Evolutionary conservation across 805 yeast species (phyloP).

Genomic region (Dipodascus geniculatus): DNA sequence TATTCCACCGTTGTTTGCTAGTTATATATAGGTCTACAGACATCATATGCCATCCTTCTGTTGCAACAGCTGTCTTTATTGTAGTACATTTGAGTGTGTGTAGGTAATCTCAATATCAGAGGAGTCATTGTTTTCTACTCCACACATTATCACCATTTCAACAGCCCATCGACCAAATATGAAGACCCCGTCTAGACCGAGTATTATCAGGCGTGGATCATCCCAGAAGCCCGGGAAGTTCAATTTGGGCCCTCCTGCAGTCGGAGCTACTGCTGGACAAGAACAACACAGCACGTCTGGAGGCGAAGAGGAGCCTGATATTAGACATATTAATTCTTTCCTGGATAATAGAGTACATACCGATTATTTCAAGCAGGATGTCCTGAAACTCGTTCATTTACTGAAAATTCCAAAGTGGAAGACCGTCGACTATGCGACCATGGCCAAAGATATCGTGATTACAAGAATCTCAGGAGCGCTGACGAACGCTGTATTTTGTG

Average conservation of each 20-base stretch:
- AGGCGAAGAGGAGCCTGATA: slow-evolving; percentile 23
- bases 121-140: too few relatives aligned
- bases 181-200: background rate
- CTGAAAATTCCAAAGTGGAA: slow-evolving; percentile 76
- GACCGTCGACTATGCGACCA: slow-evolving; percentile 31
- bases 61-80: too few relatives aligned
- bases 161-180: too few relatives aligned
- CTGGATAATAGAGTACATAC: slow-evolving; percentile 69
- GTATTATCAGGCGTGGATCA: background rate
- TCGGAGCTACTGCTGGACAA: background rate
- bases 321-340: slow-evolving; percentile 41
- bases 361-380: slow-evolving; percentile 78
- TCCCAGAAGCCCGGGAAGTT: background rate
- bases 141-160: too few relatives aligned
- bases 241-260: background rate
- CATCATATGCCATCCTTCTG: too few relatives aligned
- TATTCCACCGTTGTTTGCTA: too few relatives aligned
- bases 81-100: background rate
- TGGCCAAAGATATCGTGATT: slow-evolving; percentile 36
- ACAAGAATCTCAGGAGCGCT: slow-evolving; percentile 81
- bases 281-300: slow-evolving; percentile 7
- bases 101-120: too few relatives aligned
- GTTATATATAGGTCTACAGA: too few relatives aligned
- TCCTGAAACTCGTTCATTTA: slow-evolving; percentile 49
- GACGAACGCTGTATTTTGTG: slow-evolving; percentile 78